Evolutionary conservation across 2,329 filamentous ascomycete species (phyloP), one percentile per base, ranked within the genome.

Genomic region (Didymellaceae sp.): DNA sequence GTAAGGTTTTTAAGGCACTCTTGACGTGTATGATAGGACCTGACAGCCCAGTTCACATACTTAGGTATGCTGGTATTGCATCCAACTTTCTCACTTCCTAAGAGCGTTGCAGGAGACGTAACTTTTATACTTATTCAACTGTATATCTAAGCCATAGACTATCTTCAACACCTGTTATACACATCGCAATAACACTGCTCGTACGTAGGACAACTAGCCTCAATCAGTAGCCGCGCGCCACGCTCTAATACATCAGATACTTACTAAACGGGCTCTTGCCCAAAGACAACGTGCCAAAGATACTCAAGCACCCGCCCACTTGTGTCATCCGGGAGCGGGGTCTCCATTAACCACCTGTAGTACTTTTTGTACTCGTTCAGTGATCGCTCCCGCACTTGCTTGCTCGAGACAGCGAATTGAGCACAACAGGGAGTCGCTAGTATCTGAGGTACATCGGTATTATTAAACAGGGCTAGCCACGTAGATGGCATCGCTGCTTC

Each of bases 391-490:
- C 57, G 54, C 6, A 74, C 60, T 45, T 71, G 65, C 18, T 57
- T 57, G 21, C 52, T 59, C 20, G 61, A 66, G 1, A 74, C 72
- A 5, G 70, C 72, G 45, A 75, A 74, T 33, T 72, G 66, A 3
- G 67, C 64, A 54, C 71, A 81, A 55, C 79, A 81, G 10, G 75
- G 73, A 1, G 75, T 73, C 1, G 74, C 78, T 11, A 82, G 72
- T 21, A 68, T 60, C 6, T 75, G 62, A 0, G 78, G 79, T 6
- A 74, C 58, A 7, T 56, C 46, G 0, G 43, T 43, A 16, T 58
- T 58, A 2, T 65, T 62, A 49, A 82, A 80, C 4, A 81, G 53
- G 13, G 76, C 72, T 59, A 68, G 68, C 59, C 79, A 82, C 1
- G 73, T 77, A 8, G 68, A 65, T 8, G 48, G 40, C 40, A 66